Percentiles rank a stretch among this genome's conserved stretches.
Evolutionary conservation across 129 eudicot genomes (phyloP).

Genomic region (Erigeron canadensis): DNA sequence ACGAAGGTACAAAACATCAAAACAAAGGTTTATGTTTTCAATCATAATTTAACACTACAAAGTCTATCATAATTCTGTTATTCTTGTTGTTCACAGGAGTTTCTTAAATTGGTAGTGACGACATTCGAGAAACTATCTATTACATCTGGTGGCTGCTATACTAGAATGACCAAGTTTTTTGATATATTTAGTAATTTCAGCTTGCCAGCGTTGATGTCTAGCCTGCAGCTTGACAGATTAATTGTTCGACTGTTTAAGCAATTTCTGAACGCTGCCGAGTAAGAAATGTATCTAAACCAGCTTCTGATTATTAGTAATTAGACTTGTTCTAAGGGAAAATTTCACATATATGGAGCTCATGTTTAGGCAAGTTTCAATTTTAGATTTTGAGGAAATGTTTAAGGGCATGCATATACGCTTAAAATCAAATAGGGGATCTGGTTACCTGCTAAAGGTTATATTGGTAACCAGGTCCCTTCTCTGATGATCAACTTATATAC

Average conservation of each 20-base stretch:
- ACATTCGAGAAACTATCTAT: slow-evolving; percentile 43
- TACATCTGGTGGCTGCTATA: slow-evolving; percentile 32
- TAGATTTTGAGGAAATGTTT: no score
- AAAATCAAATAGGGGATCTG: no score
- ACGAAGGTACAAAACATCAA: slow-evolving; percentile 34
- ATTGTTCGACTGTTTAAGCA: slow-evolving; percentile 38
- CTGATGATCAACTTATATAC: no score
- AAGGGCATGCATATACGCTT: no score
- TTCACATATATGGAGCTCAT: neutral
- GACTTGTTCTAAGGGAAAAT: neutral
- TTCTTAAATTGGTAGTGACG: slow-evolving; percentile 35
- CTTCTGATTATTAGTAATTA: neutral
- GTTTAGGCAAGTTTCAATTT: no score
- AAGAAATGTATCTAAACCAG: slow-evolving; percentile 4
- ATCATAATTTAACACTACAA: no score
- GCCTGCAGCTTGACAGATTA: slow-evolving; percentile 38
- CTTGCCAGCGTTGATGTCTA: slow-evolving; percentile 35
- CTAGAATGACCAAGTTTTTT: slow-evolving; percentile 33
- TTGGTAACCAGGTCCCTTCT: no score
- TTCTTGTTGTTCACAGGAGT: slow-evolving; percentile 30
- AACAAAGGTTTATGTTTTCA: neutral
- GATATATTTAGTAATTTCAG: slow-evolving; percentile 22
- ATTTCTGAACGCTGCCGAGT: slow-evolving; percentile 38
- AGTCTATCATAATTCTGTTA: no score
- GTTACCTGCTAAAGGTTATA: no score